Base-by-base conservation (phyloP, 495 filamentous ascomycete genomes). In the Trichocladium antarcticum region DNA sequence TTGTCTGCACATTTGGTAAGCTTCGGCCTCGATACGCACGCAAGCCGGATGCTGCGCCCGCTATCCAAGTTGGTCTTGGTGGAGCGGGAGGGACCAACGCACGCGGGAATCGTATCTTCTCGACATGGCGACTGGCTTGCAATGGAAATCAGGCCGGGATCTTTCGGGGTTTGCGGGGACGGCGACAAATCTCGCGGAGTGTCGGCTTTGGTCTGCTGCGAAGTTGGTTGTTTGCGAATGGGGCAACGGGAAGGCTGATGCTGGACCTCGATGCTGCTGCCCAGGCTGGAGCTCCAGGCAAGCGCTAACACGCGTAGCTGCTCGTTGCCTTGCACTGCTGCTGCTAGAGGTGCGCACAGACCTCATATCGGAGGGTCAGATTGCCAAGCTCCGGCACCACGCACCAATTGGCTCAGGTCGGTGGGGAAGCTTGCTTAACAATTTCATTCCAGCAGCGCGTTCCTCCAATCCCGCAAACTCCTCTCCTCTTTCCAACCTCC, bases 71-170 rank as follows among this genome's bases (percentile, higher is more conserved):
- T n/a, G 22, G 35, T 36, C 15, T 32, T 16, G 15, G 31, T 36
- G 31, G 42, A 35, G 36, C 15, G 22, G 34, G 6, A 45, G 29
- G 31, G 37, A 29, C 36, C 39, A 64, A 74, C 81, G 63, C 74
- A 95, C 89, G 70, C 89, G 79, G 61, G 90, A 95, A 83, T 97
- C 92, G 72, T 98, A 98, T 75, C 90, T 82, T 74, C 92, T 83
- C 62, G 92, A 95, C 92, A 98, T 98, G 63, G 31, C 61, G 64
- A 49, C 47, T 37, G 52, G 50, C 24, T 20, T 14, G 43, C 9
- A 29, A 21, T 37, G 11, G 15, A 16, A 22, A 17, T 32, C 17
- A 22, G 39, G n/a, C 28, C 0, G 19, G 36, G 27, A 47, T 14
- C 7, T 2, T 4, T 14, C 31, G 31, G 31, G 37, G 46, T 45